Conservation (phyloP, 768 basidiomycete genomes). For the Leccinum truebloodii region DNA sequence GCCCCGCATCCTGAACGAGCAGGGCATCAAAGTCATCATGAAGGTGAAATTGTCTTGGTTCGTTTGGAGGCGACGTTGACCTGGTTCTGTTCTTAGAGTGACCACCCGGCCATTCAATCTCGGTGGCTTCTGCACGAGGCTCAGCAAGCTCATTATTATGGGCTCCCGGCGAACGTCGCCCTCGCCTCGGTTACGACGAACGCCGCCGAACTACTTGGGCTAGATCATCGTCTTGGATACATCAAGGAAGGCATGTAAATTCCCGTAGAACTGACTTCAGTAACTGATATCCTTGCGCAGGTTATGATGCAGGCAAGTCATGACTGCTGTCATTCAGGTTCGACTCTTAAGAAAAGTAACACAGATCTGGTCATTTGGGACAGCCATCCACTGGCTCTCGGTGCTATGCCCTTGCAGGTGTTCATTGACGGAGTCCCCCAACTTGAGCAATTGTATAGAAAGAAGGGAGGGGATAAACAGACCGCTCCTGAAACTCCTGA, state of each 20-base stretch:
- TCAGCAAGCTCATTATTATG: slow-evolving; percentile 81
- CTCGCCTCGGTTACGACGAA: slow-evolving; percentile 74
- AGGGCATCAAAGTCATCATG: slow-evolving; percentile 51
- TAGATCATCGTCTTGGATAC: slow-evolving; percentile 81
- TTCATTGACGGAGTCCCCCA: slow-evolving; percentile 85
- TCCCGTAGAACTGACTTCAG: neutral
- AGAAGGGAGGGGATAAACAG: slow-evolving; percentile 54
- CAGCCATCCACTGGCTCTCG: slow-evolving; percentile 73
- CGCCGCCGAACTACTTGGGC: slow-evolving; percentile 71
- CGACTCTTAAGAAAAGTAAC: neutral
- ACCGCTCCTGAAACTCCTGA: slow-evolving; percentile 51
- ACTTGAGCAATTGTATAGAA: slow-evolving; percentile 34
- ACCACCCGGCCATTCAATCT: slow-evolving; percentile 65
- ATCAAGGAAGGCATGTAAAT: slow-evolving; percentile 53
- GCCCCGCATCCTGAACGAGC: slow-evolving; percentile 50
- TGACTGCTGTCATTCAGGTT: neutral
- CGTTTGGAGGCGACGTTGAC: neutral
- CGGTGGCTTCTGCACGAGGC: slow-evolving; percentile 83
- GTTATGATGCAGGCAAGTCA: slow-evolving; percentile 63
- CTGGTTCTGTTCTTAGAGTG: slow-evolving; percentile 46
- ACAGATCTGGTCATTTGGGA: slow-evolving; percentile 65
- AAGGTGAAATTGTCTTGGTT: slow-evolving; percentile 37
- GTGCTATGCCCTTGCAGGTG: slow-evolving; percentile 79
- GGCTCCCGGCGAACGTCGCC: slow-evolving; percentile 67
- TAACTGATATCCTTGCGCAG: slow-evolving; percentile 30